Base-by-base conservation (phyloP, 331 rosid genomes). In the Spiraea crenata region DNA sequence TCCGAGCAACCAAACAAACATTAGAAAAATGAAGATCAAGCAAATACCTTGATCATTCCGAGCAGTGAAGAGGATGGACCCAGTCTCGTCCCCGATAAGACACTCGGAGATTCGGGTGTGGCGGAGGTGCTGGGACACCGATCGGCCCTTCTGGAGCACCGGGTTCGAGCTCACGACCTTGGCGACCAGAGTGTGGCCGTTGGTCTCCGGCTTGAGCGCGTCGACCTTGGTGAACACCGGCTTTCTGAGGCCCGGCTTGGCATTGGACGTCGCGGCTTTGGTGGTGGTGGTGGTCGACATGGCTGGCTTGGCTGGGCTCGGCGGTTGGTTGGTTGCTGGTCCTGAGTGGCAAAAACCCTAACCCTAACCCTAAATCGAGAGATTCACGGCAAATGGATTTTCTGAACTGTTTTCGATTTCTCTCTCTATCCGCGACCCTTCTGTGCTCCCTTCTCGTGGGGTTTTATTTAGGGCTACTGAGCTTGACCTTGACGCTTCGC, bases 71-170 rank as follows among this genome's bases (percentile, higher is more conserved):
- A 91, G 64, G 83, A 91, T 87, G 72, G 90, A 74, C 48, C 84
- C 97, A 3, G 96, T 92, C 75, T 92, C 96, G 50, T 92, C 97
- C 4, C 96, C 93, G 77, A 87, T 77, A 67, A 92, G 85, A 81
- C 93, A 92, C 88, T 92, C 97, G 0, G 96, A 86, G 87, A 92
- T 92, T 46, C 89, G 87, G 31, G 91, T 85, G 57, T 90, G 96
- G 6, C 97, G 93, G 65, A 82, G 78, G 70, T 77, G 85, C 13
- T 81, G 88, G 9, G 96, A 89, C 55, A 82, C 81, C 56, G 97
- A 82, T 37, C 93, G 82, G 51, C 90, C 90, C 59, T 91, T 91
- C 74, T 91, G 90, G 76, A 89, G 42, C 12, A 91, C 96, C 3
- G 88, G 84, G 77, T 81, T 77, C 44, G 91, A 63, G 58, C 79